Evolutionary conservation across 192 early-diverging fungal species (phyloP).

Genomic region (Coemansia sp.): DNA sequence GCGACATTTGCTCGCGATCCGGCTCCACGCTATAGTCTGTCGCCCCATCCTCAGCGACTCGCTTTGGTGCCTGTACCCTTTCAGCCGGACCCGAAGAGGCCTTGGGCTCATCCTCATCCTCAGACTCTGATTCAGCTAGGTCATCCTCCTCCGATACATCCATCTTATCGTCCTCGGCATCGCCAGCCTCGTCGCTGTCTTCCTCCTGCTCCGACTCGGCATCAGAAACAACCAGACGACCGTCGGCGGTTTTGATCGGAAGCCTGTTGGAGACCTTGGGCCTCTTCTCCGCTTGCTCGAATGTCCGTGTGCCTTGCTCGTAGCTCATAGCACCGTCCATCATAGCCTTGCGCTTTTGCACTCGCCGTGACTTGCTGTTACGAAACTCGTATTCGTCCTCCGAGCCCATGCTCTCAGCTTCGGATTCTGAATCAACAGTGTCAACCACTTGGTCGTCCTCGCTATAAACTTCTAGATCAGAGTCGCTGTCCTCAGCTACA

Average conservation of each 20-base stretch:
- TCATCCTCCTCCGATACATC: slow-evolving; percentile 36
- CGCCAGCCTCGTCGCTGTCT: slow-evolving; percentile 30
- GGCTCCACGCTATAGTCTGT: slow-evolving; percentile 21
- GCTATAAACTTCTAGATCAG: slow-evolving; percentile 33
- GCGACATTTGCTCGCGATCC: slow-evolving; percentile 47
- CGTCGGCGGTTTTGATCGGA: slow-evolving; percentile 57
- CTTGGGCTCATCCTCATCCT: neutral
- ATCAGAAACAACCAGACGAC: slow-evolving; percentile 45
- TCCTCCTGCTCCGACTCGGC: slow-evolving; percentile 32
- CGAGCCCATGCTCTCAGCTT: slow-evolving; percentile 6
- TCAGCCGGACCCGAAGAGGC: neutral
- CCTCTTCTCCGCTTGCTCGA: slow-evolving; percentile 40
- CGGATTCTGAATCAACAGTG: slow-evolving; percentile 7
- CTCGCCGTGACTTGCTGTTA: slow-evolving; percentile 46
- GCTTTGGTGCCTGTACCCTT: neutral
- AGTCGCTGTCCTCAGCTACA: slow-evolving; percentile 17
- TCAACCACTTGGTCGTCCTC: slow-evolving; percentile 12
- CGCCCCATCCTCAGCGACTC: neutral
- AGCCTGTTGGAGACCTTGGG: slow-evolving; percentile 50
- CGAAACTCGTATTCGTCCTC: slow-evolving; percentile 15
- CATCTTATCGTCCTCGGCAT: slow-evolving; percentile 10
- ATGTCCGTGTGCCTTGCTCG: slow-evolving; percentile 30
- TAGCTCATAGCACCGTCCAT: slow-evolving; percentile 46
- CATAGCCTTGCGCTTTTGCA: slow-evolving; percentile 43
- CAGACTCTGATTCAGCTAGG: neutral